These are phyloP conservation scores for Ramaria rubella DNA, from an alignment of 768 basidiomycete genomes.

Conservation along the genomic window DNA sequence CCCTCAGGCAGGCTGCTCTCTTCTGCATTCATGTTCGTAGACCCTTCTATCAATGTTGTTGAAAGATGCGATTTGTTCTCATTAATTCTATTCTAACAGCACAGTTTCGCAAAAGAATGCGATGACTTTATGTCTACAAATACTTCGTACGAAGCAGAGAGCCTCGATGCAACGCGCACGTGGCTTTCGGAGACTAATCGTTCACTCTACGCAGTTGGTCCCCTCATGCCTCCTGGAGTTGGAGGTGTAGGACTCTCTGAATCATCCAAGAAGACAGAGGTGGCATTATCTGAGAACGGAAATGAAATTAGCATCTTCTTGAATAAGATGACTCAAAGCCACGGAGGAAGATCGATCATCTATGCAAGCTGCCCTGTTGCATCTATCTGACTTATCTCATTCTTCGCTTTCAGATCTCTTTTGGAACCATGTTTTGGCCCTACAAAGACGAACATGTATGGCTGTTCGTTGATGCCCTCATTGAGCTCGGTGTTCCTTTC, in stretches of 20 bases:
- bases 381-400: not conserved
- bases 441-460: conserved; percentile 16
- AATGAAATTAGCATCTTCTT: conserved; percentile 15
- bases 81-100: not conserved
- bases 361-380: conserved; percentile 14
- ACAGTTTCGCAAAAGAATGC: not conserved
- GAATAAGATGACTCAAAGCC: conserved; percentile 8
- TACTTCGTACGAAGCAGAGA: conserved; percentile 12
- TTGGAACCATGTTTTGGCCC: conserved; percentile 20
- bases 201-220: conserved; percentile 14
- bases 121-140: conserved; percentile 16
- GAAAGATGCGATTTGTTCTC: no score
- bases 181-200: conserved; percentile 13
- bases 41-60: no score
- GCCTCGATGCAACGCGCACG: conserved; percentile 4
- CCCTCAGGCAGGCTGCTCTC: not conserved
- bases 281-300: conserved; percentile 8
- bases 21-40: not conserved
- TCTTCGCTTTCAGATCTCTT: conserved; percentile 16
- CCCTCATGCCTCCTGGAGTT: conserved; percentile 10
- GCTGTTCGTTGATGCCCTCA: conserved; percentile 17
- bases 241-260: not conserved
- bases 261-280: conserved; percentile 1
- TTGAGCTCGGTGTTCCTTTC: conserved; percentile 19
- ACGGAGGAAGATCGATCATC: conserved; percentile 16